Conservation (phyloP, 768 basidiomycete species). For the Cyclocybe aegerita region DNA sequence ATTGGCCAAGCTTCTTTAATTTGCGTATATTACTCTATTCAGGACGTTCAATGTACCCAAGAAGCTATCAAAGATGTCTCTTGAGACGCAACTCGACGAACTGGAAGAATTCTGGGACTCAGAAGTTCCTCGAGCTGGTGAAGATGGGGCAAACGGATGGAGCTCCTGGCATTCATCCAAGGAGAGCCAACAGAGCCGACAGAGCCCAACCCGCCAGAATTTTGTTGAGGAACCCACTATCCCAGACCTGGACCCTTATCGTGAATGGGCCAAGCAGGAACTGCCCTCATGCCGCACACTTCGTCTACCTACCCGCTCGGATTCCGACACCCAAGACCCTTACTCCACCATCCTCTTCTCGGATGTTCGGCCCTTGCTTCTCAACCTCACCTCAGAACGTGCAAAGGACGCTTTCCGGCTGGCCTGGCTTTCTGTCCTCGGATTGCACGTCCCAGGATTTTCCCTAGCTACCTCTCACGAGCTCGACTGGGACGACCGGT, state of each 20-base stretch:
- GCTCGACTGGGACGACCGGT: slow-evolving; percentile 65
- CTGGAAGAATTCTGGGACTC: slow-evolving; percentile 87
- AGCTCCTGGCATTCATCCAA: slow-evolving; percentile 52
- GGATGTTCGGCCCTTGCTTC: slow-evolving; percentile 62
- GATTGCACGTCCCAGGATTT: slow-evolving; percentile 73
- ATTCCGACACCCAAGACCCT: slow-evolving; percentile 60
- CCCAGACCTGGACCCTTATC: slow-evolving; percentile 58
- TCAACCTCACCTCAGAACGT: slow-evolving; percentile 41
- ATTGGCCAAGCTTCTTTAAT: background rate
- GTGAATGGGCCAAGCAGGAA: slow-evolving; percentile 66
- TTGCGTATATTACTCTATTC: slow-evolving; percentile 2
- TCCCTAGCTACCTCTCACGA: slow-evolving; percentile 26
- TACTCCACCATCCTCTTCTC: slow-evolving; percentile 72
- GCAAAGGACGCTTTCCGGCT: slow-evolving; percentile 61
- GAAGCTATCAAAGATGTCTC: slow-evolving; percentile 38
- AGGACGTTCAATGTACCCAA: slow-evolving; percentile 64
- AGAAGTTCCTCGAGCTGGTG: slow-evolving; percentile 75
- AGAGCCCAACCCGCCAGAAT: background rate
- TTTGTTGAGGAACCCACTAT: slow-evolving; percentile 8
- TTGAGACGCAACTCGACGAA: slow-evolving; percentile 49
- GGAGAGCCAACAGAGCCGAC: slow-evolving; percentile 28
- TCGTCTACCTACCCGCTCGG: slow-evolving; percentile 53
- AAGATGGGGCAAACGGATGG: slow-evolving; percentile 69
- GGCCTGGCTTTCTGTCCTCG: slow-evolving; percentile 69
- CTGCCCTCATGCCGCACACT: slow-evolving; percentile 40